Conservation (phyloP, 225 moss, liverwort and hornwort species). For the Sphagnum tenellum region DNA sequence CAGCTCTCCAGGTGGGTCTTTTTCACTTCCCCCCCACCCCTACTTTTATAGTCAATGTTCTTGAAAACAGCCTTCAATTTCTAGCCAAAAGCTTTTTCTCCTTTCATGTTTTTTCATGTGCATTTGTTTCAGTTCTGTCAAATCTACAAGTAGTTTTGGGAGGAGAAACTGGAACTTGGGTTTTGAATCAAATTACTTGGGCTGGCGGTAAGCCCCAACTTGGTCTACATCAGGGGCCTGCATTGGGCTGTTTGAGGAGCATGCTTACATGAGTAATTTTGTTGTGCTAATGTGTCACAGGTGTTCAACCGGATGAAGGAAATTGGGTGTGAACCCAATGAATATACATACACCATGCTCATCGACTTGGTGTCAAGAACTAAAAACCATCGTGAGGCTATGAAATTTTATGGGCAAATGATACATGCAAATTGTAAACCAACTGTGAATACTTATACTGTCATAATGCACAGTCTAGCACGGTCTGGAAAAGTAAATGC, state of each 20-base stretch:
- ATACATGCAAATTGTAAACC: constrained; percentile 40
- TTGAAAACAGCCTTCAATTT: too few species aligned
- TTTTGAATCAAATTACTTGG: too few species aligned
- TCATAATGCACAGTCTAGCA: constrained; percentile 52
- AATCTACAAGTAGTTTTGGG: too few species aligned
- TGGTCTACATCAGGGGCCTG: too few species aligned
- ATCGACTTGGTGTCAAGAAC: constrained; percentile 67
- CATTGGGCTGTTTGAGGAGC: too few species aligned
- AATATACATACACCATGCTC: constrained; percentile 46
- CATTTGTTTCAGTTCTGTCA: too few species aligned
- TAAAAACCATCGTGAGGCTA: constrained; percentile 41
- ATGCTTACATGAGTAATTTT: too few species aligned
- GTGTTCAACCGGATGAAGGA: constrained; percentile 62
- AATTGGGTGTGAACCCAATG: constrained; percentile 32
- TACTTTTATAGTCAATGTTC: neutral
- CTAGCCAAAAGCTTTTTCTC: neutral
- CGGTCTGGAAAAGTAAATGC: constrained; percentile 57
- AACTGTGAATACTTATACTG: constrained; percentile 52
- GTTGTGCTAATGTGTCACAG: constrained; percentile 8
- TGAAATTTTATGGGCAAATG: constrained; percentile 62
- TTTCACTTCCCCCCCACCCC: neutral
- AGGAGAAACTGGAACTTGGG: too few species aligned
- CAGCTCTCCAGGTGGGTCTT: constrained; percentile 36
- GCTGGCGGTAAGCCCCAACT: too few species aligned
- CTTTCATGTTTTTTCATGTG: neutral